Evolutionary conservation across 2,329 filamentous ascomycete genomes (phyloP).

Genomic region (Cercospora zeae-maydis): DNA sequence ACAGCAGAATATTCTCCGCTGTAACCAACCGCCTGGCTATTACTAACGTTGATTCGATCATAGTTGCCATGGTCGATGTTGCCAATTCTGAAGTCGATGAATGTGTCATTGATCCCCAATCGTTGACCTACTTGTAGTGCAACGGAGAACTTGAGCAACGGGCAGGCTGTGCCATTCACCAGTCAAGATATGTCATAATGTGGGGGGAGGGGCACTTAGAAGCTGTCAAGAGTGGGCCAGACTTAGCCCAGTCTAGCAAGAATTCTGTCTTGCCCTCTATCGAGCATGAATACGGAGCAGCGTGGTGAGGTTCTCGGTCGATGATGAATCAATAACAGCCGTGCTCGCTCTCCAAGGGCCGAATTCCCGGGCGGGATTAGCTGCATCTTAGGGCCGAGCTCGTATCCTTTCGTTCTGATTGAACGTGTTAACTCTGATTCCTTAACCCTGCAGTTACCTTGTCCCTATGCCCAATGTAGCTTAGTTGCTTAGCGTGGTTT

Average conservation of each 20-base stretch:
- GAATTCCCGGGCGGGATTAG: too few species aligned
- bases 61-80: neutral
- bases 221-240: too few species aligned
- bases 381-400: too few species aligned
- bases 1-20: neutral
- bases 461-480: neutral
- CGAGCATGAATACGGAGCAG: neutral
- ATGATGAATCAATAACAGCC: neutral
- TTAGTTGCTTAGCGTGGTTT: neutral
- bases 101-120: too few species aligned
- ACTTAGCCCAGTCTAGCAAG: neutral
- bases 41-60: neutral
- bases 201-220: too few species aligned
- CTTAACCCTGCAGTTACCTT: neutral
- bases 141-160: too few species aligned
- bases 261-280: neutral
- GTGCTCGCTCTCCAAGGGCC: neutral
- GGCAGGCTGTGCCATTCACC: too few species aligned
- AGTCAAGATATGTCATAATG: too few species aligned
- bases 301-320: neutral
- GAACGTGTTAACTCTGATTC: neutral
- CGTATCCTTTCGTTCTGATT: neutral
- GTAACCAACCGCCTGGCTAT: neutral
- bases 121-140: too few species aligned
- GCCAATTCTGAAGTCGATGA: too few species aligned